These are phyloP conservation scores for Fusarium caatingaense DNA, from an alignment of 2,329 filamentous ascomycete species.

Conservation along the genomic window DNA sequence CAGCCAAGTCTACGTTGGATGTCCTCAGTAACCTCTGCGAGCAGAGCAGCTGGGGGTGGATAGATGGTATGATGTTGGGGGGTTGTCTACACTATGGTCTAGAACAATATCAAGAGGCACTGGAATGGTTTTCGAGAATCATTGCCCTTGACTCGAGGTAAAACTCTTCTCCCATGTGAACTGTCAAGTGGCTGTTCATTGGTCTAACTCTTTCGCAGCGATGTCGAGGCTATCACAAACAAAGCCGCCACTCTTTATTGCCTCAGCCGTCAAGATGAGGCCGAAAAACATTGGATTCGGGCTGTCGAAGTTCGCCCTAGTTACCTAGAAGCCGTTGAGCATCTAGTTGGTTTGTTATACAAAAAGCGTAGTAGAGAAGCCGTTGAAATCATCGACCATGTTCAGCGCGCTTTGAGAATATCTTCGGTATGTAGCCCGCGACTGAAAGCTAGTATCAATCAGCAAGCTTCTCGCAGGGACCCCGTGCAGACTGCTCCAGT, in stretches of 20 bases:
- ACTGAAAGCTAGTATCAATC: constrained; percentile 1
- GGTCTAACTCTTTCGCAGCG: constrained; percentile 62
- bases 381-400: constrained; percentile 84
- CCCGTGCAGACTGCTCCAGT: constrained; percentile 11
- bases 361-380: constrained; percentile 86
- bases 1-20: constrained; percentile 75
- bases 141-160: constrained; percentile 67
- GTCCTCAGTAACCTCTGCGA: constrained; percentile 80
- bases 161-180: constrained; percentile 46
- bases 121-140: constrained; percentile 78
- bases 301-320: constrained; percentile 86
- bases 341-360: constrained; percentile 89
- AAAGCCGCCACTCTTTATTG: constrained; percentile 90
- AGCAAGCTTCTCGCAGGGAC: constrained; percentile 19
- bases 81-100: constrained; percentile 93
- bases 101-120: constrained; percentile 81
- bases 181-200: constrained; percentile 48
- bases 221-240: constrained; percentile 95
- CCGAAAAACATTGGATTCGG: constrained; percentile 84
- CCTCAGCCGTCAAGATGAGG: constrained; percentile 83
- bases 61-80: constrained; percentile 90
- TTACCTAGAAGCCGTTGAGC: constrained; percentile 95
- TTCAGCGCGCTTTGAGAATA: constrained; percentile 78
- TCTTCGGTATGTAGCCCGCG: constrained; percentile 24
- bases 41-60: constrained; percentile 87